Conservation (phyloP, 169 alveolate genomes). For the Plasmodium reichenowi region DNA sequence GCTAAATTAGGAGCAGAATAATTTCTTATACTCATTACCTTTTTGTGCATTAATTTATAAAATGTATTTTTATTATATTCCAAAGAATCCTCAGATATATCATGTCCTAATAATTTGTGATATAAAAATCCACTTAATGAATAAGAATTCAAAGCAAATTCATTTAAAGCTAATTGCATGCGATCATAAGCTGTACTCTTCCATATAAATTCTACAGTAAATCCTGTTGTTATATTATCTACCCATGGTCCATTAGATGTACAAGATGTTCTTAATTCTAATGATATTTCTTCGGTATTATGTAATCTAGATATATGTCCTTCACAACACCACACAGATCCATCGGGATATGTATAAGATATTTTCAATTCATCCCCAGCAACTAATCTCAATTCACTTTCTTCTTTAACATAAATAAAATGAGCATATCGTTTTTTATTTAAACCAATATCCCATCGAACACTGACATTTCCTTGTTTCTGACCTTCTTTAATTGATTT, state of each 20-base stretch:
- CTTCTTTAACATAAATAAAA: constrained; percentile 92
- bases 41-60: background rate
- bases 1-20: constrained; percentile 95
- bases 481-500: constrained; percentile 92
- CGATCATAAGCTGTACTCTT: constrained; percentile 95
- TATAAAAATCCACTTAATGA: constrained; percentile 81
- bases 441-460: constrained; percentile 86
- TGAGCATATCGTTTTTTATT: constrained; percentile 91
- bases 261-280: constrained; percentile 84
- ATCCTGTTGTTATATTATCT: constrained; percentile 79
- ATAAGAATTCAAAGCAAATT: constrained; percentile 68
- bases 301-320: constrained; percentile 86
- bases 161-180: constrained; percentile 92
- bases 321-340: constrained; percentile 85
- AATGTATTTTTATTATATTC: constrained; percentile 21
- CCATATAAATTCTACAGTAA: constrained; percentile 94
- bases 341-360: constrained; percentile 78
- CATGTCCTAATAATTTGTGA: constrained; percentile 84
- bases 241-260: constrained; percentile 85
- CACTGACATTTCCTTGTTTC: constrained; percentile 87
- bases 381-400: constrained; percentile 90
- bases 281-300: constrained; percentile 88
- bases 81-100: constrained; percentile 51
- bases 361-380: constrained; percentile 92
- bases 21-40: constrained; percentile 81